A percentile compares a stretch with the other conserved stretches of the same genome.
Evolutionary conservation across 495 filamentous ascomycete species (phyloP).

Genomic region (Penicillium roqueforti): DNA sequence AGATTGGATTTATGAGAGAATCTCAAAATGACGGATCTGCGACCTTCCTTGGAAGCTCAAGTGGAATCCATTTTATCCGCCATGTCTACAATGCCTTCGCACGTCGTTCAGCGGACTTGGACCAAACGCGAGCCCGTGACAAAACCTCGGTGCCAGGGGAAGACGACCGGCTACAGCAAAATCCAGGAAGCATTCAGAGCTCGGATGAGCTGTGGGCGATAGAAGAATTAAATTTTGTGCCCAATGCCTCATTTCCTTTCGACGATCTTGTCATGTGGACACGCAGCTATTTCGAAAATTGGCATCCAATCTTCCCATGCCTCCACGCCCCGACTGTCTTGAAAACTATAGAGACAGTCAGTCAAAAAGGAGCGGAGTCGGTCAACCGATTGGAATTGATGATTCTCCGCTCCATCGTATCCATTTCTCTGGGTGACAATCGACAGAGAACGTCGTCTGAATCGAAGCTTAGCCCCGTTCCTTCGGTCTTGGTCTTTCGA

Average conservation of each 20-base stretch:
- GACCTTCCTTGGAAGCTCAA: conserved; percentile 47
- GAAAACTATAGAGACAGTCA: conserved; percentile 31
- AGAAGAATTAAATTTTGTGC: conserved; percentile 24
- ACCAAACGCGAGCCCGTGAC: conserved; percentile 26
- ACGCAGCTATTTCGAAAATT: conserved; percentile 43
- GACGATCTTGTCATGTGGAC: conserved; percentile 38
- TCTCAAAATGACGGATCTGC: conserved; percentile 32
- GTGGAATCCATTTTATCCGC: conserved; percentile 48
- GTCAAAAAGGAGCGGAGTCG: conserved; percentile 18
- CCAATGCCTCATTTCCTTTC: conserved; percentile 19
- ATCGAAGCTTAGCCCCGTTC: conserved; percentile 20
- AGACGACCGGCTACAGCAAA: conserved; percentile 39
- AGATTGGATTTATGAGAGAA: conserved; percentile 41
- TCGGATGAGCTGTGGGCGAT: conserved; percentile 27
- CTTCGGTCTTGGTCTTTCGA: conserved; percentile 33
- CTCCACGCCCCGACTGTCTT: conserved; percentile 43
- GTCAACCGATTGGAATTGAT: conserved; percentile 28
- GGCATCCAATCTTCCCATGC: conserved; percentile 48
- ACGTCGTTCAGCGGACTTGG: conserved; percentile 33
- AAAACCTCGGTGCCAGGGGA: conserved; percentile 43
- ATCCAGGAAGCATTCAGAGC: conserved; percentile 6
- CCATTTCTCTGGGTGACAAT: conserved; percentile 38
- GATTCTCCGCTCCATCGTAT: conserved; percentile 44
- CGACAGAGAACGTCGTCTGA: conserved; percentile 21
- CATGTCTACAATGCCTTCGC: conserved; percentile 45